Base-by-base conservation (phyloP, 139 green algal species). In the Nannochloris sp. region DNA sequence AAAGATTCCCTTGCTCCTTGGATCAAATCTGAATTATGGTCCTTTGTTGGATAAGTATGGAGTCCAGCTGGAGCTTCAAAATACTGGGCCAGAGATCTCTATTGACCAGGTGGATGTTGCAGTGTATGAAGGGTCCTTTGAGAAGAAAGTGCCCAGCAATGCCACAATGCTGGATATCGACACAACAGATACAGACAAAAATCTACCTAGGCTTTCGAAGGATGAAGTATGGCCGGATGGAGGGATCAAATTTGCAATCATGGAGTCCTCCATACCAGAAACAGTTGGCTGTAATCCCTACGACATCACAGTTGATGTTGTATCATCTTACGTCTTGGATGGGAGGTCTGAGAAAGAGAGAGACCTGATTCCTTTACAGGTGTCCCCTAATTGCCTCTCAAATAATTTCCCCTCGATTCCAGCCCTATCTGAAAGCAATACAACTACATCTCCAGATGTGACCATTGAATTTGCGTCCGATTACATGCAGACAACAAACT, bases 101-200 rank as follows among this genome's bases (percentile, higher is more conserved):
- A 64, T 64, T 31, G 56, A n/a, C 19, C 7, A 27, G 19, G 57
- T 64, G 15, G 23, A 23, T 16, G 57, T 49, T 19, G n/a, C 7
- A n/a, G 19, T 64, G n/a, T 50, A 56, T 51, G n/a, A 18, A 18
- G 57, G 57, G 19, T 64, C 57, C 12, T 64, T 64, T 64, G 40
- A 27, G 12, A 50, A 37, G 7, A 23, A 24, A 9, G 57, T 64
- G 19, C 57, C 57, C 56, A 16, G 7, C 12, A 49, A 25, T 56
- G 23, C 57, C 15, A 27, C 18, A 11, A 25, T n/a, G n/a, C 40
- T 64, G 40, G n/a, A 49, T 7, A 64, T 64, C 7, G 19, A 64
- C 12, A 15, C 40, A 4, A 19, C 40, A 31, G 23, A 31, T 27
- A 19, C 10, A 64, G 56, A 64, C 1, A 57, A 16, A 27, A 64